A percentile compares a stretch with the other conserved stretches of the same genome.
Evolutionary conservation across 2,329 filamentous ascomycete genomes (phyloP).

Genomic region (Zasmidium angulare): DNA sequence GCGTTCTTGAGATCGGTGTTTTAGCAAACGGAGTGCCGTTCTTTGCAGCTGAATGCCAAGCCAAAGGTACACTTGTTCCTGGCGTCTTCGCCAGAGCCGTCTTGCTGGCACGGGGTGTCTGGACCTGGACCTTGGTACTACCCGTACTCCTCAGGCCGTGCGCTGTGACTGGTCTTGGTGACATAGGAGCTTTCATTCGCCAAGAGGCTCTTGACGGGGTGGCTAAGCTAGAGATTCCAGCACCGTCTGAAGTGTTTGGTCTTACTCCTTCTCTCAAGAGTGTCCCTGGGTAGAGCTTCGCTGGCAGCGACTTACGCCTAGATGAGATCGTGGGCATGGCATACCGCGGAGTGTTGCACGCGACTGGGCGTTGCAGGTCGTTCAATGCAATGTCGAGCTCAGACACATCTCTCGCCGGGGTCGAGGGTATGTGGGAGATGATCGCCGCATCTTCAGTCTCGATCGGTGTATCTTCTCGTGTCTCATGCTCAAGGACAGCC

Average conservation of each 20-base stretch:
- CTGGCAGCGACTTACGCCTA: conserved; percentile 35
- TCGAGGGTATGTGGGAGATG: neutral
- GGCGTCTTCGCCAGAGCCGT: conserved; percentile 4
- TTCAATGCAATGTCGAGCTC: conserved; percentile 1
- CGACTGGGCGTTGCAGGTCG: neutral
- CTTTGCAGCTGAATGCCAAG: neutral
- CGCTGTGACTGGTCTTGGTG: neutral
- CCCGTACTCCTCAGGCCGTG: conserved; percentile 8
- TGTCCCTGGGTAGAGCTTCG: conserved; percentile 19
- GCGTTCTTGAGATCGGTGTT: conserved; percentile 1
- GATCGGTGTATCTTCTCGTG: neutral
- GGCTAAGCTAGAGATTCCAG: conserved; percentile 24
- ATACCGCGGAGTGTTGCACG: conserved; percentile 28
- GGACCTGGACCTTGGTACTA: neutral
- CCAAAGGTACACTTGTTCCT: conserved; percentile 8
- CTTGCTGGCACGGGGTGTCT: conserved; percentile 5
- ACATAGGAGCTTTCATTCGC: neutral
- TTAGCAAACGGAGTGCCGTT: neutral
- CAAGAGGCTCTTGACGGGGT: neutral
- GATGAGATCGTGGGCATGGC: conserved; percentile 34
- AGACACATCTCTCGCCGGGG: neutral
- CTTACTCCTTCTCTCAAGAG: conserved; percentile 14
- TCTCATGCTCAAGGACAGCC: neutral
- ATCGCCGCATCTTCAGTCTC: neutral
- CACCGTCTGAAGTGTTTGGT: conserved; percentile 33